Evolutionary conservation across 1,284 basidiomycete genomes (phyloP), one percentile per base, ranked within the genome.

Genomic region (Pseudozyma pruni): DNA sequence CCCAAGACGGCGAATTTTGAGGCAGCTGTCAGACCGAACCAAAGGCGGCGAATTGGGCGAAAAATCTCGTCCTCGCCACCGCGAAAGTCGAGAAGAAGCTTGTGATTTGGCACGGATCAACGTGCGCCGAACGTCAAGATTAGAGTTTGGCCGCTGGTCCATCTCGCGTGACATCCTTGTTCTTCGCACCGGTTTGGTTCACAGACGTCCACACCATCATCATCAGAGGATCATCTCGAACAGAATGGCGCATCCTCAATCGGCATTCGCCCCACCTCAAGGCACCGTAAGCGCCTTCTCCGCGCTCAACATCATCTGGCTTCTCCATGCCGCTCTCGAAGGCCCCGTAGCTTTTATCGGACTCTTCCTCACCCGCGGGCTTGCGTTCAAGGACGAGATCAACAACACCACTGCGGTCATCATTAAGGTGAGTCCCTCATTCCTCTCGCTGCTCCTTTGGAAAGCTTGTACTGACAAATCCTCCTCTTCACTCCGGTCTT

Each of bases 321-420:
- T 92, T 35, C 82, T 92, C 31, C 91, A 92, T 78, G 87, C 91
- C 66, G 90, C 88, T 10, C 84, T 91, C 44, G 91, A 92, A 79
- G 86, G 87, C 5, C 91, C 91, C 0, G 78, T 92, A 22, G 90
- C 89, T 2, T 82, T 92, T 33, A 89, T 91, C 79, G 90, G 90
- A 3, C 83, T 91, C 33, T 88, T 87, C 84, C 86, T 87, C 2
- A 89, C 90, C 1, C 74, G 83, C 11, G 84, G 80, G 7, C 82
- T 92, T 11, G 90, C 90, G 0, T 91, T 92, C 37, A 60, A 64
- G 80, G 78, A 91, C 47, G 88, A 91, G 79, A 85, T 92, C 64
- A 91, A 88, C 71, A 92, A 92, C 83, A 92, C 91, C 4, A 87
- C 90, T 1, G 55, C 91, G 13, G 87, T 91, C 2, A 69, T 92